Conservation (phyloP, 2,329 filamentous ascomycete genomes). For the Aspergillus aculeatus region DNA sequence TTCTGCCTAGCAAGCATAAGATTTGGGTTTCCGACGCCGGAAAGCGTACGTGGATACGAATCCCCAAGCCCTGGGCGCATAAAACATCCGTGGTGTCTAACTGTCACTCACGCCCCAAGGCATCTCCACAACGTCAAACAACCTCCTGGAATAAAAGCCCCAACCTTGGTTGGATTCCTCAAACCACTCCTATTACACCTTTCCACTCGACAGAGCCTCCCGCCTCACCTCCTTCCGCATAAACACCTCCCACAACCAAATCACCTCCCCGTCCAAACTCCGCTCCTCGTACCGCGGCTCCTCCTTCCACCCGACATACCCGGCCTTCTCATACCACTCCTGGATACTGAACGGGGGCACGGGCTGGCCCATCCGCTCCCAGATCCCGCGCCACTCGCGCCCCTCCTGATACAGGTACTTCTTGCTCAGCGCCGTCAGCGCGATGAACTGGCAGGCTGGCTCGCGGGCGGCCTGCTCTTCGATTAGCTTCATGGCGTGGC, state of each 20-base stretch:
- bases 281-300: conserved; percentile 18
- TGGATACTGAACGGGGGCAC: conserved; percentile 6
- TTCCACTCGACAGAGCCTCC: no score
- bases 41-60: no score
- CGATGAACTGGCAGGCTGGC: conserved; percentile 12
- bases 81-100: no score
- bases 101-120: no score
- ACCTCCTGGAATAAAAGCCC: no score
- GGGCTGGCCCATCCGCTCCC: neutral
- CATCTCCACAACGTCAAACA: no score
- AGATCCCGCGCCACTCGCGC: conserved; percentile 18
- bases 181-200: neutral
- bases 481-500: conserved; percentile 18
- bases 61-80: no score
- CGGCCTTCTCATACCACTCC: conserved; percentile 29
- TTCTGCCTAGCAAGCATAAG: no score
- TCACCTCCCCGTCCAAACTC: conserved; percentile 10
- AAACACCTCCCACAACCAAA: conserved; percentile 21
- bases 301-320: conserved; percentile 28
- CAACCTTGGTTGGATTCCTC: no score
- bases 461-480: conserved; percentile 21
- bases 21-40: no score
- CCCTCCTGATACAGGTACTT: conserved; percentile 18
- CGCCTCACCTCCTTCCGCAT: conserved; percentile 21
- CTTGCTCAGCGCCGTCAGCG: conserved; percentile 17